These are phyloP conservation scores for Lentinus tigrinus DNA, from an alignment of 768 basidiomycete genomes.

Conservation along the genomic window DNA sequence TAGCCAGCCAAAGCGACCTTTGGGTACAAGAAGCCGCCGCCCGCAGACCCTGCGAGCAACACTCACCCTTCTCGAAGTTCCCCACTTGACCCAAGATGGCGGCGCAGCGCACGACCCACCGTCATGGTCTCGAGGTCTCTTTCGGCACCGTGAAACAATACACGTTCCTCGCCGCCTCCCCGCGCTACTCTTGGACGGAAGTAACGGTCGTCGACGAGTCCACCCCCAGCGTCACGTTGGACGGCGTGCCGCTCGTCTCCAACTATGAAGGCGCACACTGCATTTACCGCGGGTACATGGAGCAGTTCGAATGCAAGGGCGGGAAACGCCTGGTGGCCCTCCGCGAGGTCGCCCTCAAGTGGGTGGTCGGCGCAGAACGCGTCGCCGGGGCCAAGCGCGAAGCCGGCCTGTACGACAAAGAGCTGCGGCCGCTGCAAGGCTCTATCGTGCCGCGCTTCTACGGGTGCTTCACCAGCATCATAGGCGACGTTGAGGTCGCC, in stretches of 20 bases:
- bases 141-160: neutral
- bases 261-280: conserved; percentile 13
- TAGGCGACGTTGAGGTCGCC: conserved; percentile 26
- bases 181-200: neutral
- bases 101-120: neutral
- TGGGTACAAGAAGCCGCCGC: neutral
- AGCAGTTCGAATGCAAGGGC: neutral
- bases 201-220: conserved; percentile 1
- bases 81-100: neutral
- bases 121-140: neutral
- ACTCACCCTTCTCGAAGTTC: neutral
- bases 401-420: conserved; percentile 33
- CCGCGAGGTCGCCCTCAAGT: conserved; percentile 16
- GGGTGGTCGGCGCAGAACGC: conserved; percentile 9
- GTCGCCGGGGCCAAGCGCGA: conserved; percentile 32
- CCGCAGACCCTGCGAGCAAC: neutral
- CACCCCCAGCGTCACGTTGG: neutral
- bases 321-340: neutral
- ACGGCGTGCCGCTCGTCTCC: conserved; percentile 1
- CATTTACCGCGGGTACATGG: conserved; percentile 10
- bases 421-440: conserved; percentile 37
- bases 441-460: conserved; percentile 37
- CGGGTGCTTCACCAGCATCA: conserved; percentile 35
- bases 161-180: neutral
- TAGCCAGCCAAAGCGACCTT: no score